Percentiles rank a stretch among this genome's conserved stretches.
These are phyloP conservation scores for Trypanosoma brucei DNA, from an alignment of 208 protist species.

Conservation along the genomic window DNA sequence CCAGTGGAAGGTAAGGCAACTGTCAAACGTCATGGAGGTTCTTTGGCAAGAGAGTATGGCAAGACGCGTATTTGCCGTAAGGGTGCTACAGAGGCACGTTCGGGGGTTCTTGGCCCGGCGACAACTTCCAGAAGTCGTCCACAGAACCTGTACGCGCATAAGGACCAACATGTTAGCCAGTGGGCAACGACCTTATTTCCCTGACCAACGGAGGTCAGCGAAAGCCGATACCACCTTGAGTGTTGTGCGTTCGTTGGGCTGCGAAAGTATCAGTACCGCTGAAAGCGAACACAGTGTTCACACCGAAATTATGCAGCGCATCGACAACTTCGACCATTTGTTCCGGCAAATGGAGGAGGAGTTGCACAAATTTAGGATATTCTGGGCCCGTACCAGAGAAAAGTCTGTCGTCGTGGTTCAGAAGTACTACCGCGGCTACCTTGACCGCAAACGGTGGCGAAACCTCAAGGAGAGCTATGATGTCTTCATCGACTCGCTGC, in stretches of 20 bases:
- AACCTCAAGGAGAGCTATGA: conserved; percentile 36
- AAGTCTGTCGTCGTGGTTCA: conserved; percentile 73
- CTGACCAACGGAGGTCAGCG: not conserved
- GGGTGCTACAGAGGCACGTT: conserved; percentile 57
- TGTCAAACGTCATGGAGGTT: conserved; percentile 58
- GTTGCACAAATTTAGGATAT: conserved; percentile 50
- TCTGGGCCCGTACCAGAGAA: conserved; percentile 39
- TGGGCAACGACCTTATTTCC: not conserved
- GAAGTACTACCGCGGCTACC: conserved; percentile 65
- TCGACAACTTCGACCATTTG: conserved; percentile 49
- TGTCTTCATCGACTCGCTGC: conserved; percentile 40
- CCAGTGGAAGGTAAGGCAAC: conserved; percentile 64
- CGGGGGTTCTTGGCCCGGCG: conserved; percentile 41
- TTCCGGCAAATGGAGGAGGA: conserved; percentile 66
- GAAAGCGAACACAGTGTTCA: not conserved
- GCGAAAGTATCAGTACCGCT: not conserved
- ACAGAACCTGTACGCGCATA: conserved; percentile 32
- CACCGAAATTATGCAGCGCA: conserved; percentile 38
- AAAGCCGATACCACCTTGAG: not conserved
- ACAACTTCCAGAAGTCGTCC: conserved; percentile 35
- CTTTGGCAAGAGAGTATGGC: conserved; percentile 65
- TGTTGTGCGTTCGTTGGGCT: not conserved
- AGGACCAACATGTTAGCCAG: conserved; percentile 33
- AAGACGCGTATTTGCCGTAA: conserved; percentile 43
- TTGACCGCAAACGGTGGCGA: conserved; percentile 43